Base-by-base conservation (phyloP, 805 yeast species). In the Scheffersomyces stipitis region DNA sequence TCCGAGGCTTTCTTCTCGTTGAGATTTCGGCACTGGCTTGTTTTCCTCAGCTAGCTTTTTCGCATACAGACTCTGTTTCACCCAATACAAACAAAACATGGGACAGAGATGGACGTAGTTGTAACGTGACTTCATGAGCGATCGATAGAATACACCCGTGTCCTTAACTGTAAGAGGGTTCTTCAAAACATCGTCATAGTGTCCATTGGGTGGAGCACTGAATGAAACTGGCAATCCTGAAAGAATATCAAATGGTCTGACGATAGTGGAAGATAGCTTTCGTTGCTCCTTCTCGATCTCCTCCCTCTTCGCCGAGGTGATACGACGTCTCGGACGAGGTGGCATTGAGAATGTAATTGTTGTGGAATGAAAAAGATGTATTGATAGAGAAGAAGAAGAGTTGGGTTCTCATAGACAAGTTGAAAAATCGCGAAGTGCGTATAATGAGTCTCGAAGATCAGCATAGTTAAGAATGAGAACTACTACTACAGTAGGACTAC, bases 51-150 rank as follows among this genome's bases (percentile, higher is more conserved):
- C 62, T 36, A 64, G 56, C 42, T 56, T 70, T 56, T 66, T 77
- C 37, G 70, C 73, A 44, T 81, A 74, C 37, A 80, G 60, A 40
- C 80, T 75, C 36, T 82, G 84, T 42, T 84, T 79, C 5, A 83
- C 72, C 96, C 97, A 91, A 49, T 81, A 87, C 31, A 83, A 69
- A 41, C 78, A 78, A 51, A 91, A 89, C 73, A 88, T 78, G 71
- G 60, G 81, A 52, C 42, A 82, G 56, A 86, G 86, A 76, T 28
- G 80, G 67, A 66, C 46, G 38, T 66, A 66, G 6, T 59, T 61
- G 45, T 73, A 75, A 26, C 98, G 67, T 0, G 97, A 90, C 26
- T 77, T 76, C 51, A 84, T 73, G 37, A 90, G 60, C 0, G 96
- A 81, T 20, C 78, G 72, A 51, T 84, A 83, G 6, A 86, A 54